A percentile compares a stretch with the other conserved stretches of the same genome.
Conservation (phyloP, 352 stramenopile species). For the Phytopythium kandeliae region DNA sequence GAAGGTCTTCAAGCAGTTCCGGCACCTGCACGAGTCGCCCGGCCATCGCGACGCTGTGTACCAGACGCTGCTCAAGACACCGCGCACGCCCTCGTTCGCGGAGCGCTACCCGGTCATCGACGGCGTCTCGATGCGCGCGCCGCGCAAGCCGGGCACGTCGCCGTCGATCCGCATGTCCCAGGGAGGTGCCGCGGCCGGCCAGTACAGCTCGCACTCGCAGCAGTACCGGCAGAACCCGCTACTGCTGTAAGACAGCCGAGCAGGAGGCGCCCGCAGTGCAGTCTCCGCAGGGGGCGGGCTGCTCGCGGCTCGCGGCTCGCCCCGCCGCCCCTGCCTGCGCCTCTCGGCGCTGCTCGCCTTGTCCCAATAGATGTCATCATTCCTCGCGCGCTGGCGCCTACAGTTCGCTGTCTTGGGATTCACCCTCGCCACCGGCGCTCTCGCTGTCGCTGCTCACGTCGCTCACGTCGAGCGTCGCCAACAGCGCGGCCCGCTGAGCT, state of each 20-base stretch:
- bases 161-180: conserved; percentile 29
- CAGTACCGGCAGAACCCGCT: conserved; percentile 8
- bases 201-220: conserved; percentile 4
- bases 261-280: conserved; percentile 23
- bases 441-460: conserved; percentile 39
- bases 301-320: conserved; percentile 9
- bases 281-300: conserved; percentile 4
- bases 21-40: conserved; percentile 72
- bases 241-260: conserved; percentile 4
- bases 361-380: conserved; percentile 26
- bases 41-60: conserved; percentile 72
- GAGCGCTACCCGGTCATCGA: conserved; percentile 80
- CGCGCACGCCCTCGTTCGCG: conserved; percentile 78
- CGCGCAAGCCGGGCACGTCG: conserved; percentile 48
- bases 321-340: too few relatives aligned
- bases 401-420: conserved; percentile 63
- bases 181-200: conserved; percentile 2
- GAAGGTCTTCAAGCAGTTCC: conserved; percentile 87
- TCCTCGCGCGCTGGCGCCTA: too few relatives aligned
- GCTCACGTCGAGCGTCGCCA: conserved; percentile 30
- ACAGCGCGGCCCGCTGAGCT: conserved; percentile 15
- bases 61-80: conserved; percentile 77
- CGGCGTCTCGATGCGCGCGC: conserved; percentile 71
- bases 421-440: conserved; percentile 17
- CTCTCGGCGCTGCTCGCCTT: conserved; percentile 6